phyloP scores from a whole-genome alignment of 805 yeast genomes.

The Vanderwaltozyma verrucispora region DNA sequence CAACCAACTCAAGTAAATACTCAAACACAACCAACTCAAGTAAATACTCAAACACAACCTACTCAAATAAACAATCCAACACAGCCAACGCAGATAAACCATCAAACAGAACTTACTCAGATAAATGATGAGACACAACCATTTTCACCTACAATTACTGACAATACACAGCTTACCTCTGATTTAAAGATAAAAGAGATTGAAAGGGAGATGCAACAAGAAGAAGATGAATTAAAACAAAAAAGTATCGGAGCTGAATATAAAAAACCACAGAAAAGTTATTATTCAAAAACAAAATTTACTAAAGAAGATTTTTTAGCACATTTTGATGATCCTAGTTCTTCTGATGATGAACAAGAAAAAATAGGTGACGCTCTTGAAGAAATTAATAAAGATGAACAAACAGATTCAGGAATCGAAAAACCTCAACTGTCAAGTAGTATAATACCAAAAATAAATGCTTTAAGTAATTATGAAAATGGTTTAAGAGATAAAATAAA shows the following conservation, averaged over 20 bases:
- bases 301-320: slow-evolving; percentile 16
- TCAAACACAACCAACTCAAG: slow-evolving; percentile 1
- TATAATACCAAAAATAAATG: slow-evolving; percentile 1
- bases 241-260: slow-evolving; percentile 4
- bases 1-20: background rate
- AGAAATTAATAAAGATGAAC: background rate
- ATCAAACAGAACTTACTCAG: background rate
- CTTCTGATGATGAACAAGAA: slow-evolving; percentile 1
- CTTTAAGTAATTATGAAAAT: slow-evolving; percentile 15
- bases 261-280: background rate
- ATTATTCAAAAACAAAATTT: slow-evolving; percentile 4
- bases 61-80: background rate
- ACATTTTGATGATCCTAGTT: slow-evolving; percentile 13
- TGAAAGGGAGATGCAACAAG: slow-evolving; percentile 8
- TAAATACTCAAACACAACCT: background rate
- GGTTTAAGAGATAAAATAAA: slow-evolving; percentile 10
- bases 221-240: slow-evolving; percentile 1
- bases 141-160: slow-evolving; percentile 2
- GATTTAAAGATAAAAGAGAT: slow-evolving; percentile 12
- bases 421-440: background rate
- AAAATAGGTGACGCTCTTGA: background rate
- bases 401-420: background rate
- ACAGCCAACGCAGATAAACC: no score
- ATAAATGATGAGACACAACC: background rate
- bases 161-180: background rate